These are phyloP conservation scores for Kickxella alabastrina DNA, from an alignment of 192 early-diverging fungal genomes.

Conservation along the genomic window DNA sequence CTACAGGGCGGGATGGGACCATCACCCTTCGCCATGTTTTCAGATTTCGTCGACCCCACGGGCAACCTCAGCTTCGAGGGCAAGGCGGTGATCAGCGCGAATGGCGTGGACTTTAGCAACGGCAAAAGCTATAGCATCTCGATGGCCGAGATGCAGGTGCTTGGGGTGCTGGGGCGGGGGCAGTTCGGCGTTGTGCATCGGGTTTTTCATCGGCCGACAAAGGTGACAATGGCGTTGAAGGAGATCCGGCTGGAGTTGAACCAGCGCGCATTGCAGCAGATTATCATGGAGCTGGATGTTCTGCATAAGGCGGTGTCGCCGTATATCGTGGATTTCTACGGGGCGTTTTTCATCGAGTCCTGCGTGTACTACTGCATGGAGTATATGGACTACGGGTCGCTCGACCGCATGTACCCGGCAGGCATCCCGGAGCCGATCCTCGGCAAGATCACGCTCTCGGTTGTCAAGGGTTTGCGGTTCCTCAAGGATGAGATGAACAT, in stretches of 20 bases:
- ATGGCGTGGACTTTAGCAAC: slow-evolving; percentile 88
- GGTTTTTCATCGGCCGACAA: slow-evolving; percentile 82
- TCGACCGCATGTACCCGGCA: slow-evolving; percentile 76
- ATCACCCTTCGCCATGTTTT: slow-evolving; percentile 23
- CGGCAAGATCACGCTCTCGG: slow-evolving; percentile 67
- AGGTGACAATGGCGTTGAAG: slow-evolving; percentile 87
- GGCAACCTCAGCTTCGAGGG: slow-evolving; percentile 89
- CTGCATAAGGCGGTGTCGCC: slow-evolving; percentile 82
- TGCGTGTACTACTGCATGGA: slow-evolving; percentile 98
- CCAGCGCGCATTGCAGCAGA: slow-evolving; percentile 82
- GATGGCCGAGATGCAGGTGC: slow-evolving; percentile 74
- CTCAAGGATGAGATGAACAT: slow-evolving; percentile 83
- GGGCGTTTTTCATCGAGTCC: slow-evolving; percentile 93
- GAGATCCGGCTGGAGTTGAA: slow-evolving; percentile 93
- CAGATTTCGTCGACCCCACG: slow-evolving; percentile 40
- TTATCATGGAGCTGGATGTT: slow-evolving; percentile 94
- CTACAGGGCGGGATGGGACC: neutral
- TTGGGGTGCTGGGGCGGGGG: slow-evolving; percentile 82
- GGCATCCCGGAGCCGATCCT: slow-evolving; percentile 82
- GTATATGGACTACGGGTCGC: slow-evolving; percentile 95
- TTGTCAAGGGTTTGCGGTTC: slow-evolving; percentile 79
- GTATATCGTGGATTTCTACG: slow-evolving; percentile 97
- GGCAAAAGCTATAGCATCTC: slow-evolving; percentile 85
- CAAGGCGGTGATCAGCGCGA: slow-evolving; percentile 85
- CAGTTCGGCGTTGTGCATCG: slow-evolving; percentile 93